These are phyloP conservation scores for Morella rubra DNA, from an alignment of 306 rosid species.

Conservation along the genomic window DNA sequence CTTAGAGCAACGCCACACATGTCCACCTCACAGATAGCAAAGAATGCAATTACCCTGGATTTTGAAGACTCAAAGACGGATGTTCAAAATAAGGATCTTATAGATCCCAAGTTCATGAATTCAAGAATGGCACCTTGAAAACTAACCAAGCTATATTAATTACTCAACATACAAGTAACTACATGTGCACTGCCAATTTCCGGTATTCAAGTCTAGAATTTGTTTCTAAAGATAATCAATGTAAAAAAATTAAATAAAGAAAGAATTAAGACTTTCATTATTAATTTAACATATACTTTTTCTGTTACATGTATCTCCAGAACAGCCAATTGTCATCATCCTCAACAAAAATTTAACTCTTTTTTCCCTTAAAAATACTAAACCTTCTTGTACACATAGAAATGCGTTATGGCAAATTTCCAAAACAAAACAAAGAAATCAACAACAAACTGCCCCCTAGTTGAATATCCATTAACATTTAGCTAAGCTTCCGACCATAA, in stretches of 20 bases:
- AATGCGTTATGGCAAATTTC: neutral
- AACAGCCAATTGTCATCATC: neutral
- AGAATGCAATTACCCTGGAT: neutral
- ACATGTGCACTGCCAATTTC: neutral
- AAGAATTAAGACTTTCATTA: neutral
- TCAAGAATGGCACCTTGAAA: neutral
- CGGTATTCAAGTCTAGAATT: neutral
- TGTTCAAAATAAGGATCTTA: neutral
- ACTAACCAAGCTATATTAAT: no score
- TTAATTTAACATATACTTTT: neutral
- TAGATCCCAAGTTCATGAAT: neutral
- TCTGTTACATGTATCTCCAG: neutral
- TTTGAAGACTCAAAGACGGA: neutral
- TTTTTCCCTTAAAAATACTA: neutral
- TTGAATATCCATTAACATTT: neutral
- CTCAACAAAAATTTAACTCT: neutral
- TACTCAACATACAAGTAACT: neutral
- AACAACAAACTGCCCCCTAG: neutral
- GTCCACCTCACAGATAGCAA: neutral
- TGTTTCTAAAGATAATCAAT: neutral
- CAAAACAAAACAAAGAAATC: neutral
- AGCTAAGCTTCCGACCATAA: neutral
- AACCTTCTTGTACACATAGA: neutral
- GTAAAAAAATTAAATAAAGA: no score
- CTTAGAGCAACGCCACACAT: neutral